Evolutionary conservation across 1,284 basidiomycete species (phyloP), one percentile per base, ranked within the genome.

Genomic region (Cystobasidium slooffiae): DNA sequence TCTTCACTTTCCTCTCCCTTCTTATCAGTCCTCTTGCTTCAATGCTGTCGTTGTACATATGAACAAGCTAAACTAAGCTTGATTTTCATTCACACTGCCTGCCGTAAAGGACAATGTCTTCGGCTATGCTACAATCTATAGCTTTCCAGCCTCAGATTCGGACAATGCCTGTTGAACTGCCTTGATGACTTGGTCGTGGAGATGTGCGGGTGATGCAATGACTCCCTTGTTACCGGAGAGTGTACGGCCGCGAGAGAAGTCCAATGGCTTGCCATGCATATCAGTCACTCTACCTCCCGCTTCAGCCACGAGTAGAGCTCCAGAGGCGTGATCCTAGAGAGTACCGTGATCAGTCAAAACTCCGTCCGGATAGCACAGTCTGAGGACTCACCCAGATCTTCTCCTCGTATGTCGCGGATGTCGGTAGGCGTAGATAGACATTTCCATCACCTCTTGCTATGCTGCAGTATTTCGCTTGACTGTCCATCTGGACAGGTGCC

Each of bases 401-500:
- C 82, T 96, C 94, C 76, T 85, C 82, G 82, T 95, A 96, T 14
- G 18, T 88, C 87, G 16, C 90, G 89, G 7, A 85, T 83, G 68
- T 91, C 0, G 97, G 97, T 85, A 97, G 91, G 37, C 96, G 87
- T 67, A 99, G 85, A 83, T 99, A 99, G 47, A 90, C 88, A 14
- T 90, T 90, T 0, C 94, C 94, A 76, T 97, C 93, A 0, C 94
- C 94, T 53, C 95, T 85, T 1, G 90, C 89, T 18, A 98, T 88
- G 79, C 90, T 90, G 43, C 91, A 90, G 80, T 99, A 99, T 84
- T 99, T 99, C 8, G 94, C 94, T 83, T 98, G 96, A 81, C 91
- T 94, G 82, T 99, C 97, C 94, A 99, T 97, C 39, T 93, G 86
- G n/a, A 90, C 85, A 53, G 92, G 87, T 20, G 86, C 81, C 43